Percentiles rank a stretch among this genome's conserved stretches.
Conservation (phyloP, 768 basidiomycete genomes). For the Dentipellis fragilis region DNA sequence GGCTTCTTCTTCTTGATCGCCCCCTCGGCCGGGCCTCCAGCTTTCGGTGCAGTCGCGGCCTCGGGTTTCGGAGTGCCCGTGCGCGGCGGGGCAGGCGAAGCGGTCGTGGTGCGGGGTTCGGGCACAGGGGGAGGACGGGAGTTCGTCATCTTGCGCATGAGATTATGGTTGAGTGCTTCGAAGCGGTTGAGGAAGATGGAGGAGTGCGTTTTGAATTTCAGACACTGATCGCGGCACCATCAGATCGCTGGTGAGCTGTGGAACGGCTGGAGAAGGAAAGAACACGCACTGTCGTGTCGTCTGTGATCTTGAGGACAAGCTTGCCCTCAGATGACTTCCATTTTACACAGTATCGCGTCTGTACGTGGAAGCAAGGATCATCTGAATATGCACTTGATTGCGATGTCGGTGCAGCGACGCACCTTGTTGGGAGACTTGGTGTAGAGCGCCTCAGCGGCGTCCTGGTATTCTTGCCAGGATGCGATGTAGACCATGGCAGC, state of each 20-base stretch:
- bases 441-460: constrained; percentile 84
- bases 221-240: constrained; percentile 44
- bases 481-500: constrained; percentile 79
- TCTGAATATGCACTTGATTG: background rate
- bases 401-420: constrained; percentile 16
- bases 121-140: constrained; percentile 17
- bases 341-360: constrained; percentile 91
- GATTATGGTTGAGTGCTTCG: constrained; percentile 77
- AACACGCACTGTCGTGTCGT: constrained; percentile 69
- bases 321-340: constrained; percentile 81
- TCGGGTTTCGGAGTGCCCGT: constrained; percentile 1
- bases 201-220: constrained; percentile 94
- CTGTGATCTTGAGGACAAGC: constrained; percentile 89
- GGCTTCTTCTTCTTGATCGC: constrained; percentile 78
- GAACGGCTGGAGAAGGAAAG: background rate
- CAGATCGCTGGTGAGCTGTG: background rate
- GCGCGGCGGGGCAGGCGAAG: constrained; percentile 5
- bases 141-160: constrained; percentile 85
- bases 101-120: constrained; percentile 12
- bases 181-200: constrained; percentile 95
- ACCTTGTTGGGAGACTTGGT: constrained; percentile 70
- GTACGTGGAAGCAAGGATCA: constrained; percentile 2
- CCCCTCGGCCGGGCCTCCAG: constrained; percentile 33
- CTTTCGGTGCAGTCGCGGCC: constrained; percentile 13
- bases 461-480: constrained; percentile 84